These are phyloP conservation scores for Knoxia roxburghii DNA, from an alignment of 257 asterid species.

Conservation along the genomic window DNA sequence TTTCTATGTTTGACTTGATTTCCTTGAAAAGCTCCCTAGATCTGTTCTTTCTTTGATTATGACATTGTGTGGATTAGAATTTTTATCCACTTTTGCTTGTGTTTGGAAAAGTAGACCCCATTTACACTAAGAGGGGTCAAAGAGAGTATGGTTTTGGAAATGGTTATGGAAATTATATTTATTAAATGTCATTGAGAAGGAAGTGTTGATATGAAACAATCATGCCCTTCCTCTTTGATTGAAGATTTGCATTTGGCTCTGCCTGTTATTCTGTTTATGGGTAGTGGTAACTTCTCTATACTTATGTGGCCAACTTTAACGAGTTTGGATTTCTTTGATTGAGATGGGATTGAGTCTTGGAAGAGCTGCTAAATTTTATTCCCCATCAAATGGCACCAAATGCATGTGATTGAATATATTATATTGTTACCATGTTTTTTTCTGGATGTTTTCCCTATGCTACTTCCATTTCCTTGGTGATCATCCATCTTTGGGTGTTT, in stretches of 20 bases:
- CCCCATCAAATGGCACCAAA: background rate
- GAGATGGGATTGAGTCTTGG: background rate
- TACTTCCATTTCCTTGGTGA: background rate
- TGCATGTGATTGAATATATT: background rate
- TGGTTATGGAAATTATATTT: too few species aligned
- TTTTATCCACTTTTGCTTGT: background rate
- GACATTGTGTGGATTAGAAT: background rate
- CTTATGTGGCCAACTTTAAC: background rate
- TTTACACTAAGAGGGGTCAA: background rate
- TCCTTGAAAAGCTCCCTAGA: background rate
- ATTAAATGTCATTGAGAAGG: background rate
- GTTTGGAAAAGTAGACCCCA: background rate
- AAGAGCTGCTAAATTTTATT: background rate
- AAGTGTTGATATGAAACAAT: background rate
- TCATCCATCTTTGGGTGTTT: too few species aligned
- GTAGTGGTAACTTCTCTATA: background rate
- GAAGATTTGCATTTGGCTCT: background rate
- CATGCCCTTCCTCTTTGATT: background rate
- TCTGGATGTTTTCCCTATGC: background rate
- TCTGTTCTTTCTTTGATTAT: background rate
- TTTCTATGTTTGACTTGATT: constrained; percentile 15
- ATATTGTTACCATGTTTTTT: background rate
- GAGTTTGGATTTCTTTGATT: background rate
- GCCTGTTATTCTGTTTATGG: background rate
- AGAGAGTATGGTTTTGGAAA: too few species aligned